Conservation (phyloP, 805 yeast species). For the Metschnikowia gelsemii region DNA sequence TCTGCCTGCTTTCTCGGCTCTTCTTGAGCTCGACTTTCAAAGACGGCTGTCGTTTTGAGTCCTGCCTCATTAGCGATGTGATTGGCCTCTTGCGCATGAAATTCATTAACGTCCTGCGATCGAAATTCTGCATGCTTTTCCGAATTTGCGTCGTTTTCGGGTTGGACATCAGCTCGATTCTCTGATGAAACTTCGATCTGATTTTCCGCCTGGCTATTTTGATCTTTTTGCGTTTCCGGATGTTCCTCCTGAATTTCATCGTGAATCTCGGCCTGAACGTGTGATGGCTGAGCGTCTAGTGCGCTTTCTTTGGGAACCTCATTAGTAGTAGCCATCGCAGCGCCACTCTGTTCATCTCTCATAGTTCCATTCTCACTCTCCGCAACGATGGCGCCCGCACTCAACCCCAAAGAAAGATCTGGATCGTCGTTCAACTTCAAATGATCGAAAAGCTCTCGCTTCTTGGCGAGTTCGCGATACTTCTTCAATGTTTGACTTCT, state of each 20-base stretch:
- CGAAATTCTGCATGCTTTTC: neutral
- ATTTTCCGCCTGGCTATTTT: neutral
- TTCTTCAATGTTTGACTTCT: slow-evolving; percentile 22
- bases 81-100: no score
- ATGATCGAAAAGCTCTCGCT: slow-evolving; percentile 13
- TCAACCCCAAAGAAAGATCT: neutral
- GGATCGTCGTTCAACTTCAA: neutral
- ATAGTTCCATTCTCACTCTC: neutral
- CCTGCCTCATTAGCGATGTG: no score
- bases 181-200: neutral
- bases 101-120: neutral
- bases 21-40: no score
- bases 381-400: neutral
- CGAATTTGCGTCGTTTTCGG: neutral
- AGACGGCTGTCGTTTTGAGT: no score
- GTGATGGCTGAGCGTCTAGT: neutral
- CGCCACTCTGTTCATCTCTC: neutral
- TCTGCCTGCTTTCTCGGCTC: no score
- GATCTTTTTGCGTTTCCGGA: no score
- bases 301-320: neutral
- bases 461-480: slow-evolving; percentile 25
- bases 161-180: neutral
- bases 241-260: neutral
- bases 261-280: neutral
- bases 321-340: neutral